Conservation (phyloP, 805 yeast species). For the Saccharomycopsis sp. region DNA sequence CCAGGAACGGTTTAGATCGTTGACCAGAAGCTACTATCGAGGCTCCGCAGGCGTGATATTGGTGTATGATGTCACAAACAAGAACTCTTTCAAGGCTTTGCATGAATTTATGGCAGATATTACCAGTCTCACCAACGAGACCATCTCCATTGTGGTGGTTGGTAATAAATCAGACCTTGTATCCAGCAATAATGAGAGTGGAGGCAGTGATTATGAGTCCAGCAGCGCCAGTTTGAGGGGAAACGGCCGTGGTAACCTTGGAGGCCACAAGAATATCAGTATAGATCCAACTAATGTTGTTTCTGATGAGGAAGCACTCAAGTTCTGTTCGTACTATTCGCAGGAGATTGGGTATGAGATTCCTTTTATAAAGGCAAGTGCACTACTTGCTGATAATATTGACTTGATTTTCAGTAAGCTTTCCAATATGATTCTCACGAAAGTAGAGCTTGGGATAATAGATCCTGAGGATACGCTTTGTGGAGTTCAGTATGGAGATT, state of each 20-base stretch:
- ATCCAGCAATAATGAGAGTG: not conserved
- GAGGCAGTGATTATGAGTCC: not conserved
- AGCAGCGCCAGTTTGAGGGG: not conserved
- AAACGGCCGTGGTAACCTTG: not conserved
- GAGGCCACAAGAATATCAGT: not conserved
- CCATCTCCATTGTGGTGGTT: constrained; percentile 29
- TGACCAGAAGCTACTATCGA: constrained; percentile 34
- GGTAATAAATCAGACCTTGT: constrained; percentile 32
- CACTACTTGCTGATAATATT: constrained; percentile 36
- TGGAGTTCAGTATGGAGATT: constrained; percentile 49
- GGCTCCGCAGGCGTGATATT: constrained; percentile 34
- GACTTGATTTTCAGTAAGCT: constrained; percentile 35
- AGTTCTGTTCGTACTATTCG: constrained; percentile 28
- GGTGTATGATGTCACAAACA: constrained; percentile 30
- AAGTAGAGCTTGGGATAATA: constrained; percentile 40
- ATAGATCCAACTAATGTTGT: constrained; percentile 29
- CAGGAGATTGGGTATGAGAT: constrained; percentile 27
- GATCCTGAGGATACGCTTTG: constrained; percentile 41
- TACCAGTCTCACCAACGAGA: constrained; percentile 25
- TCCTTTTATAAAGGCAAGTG: constrained; percentile 36
- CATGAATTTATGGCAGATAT: constrained; percentile 30
- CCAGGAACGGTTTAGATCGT: constrained; percentile 32
- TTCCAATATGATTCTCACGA: constrained; percentile 36
- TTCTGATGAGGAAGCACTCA: constrained; percentile 30
- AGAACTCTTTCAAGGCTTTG: constrained; percentile 26